Conservation (phyloP, 352 stramenopile species). For the Globisporangium okanoganense region DNA sequence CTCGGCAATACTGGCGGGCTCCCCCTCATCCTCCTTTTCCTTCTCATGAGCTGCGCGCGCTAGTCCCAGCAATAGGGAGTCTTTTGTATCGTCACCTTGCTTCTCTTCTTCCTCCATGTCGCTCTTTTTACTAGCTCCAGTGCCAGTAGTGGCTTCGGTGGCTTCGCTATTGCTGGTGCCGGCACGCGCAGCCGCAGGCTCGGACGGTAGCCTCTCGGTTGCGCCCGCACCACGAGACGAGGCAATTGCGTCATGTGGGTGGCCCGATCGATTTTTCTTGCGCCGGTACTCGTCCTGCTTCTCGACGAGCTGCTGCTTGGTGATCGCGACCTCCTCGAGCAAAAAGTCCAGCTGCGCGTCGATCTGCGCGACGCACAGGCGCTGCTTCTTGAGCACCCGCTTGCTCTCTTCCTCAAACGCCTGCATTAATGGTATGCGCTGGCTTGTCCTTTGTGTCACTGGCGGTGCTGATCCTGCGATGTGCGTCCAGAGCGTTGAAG, state of each 20-base stretch:
- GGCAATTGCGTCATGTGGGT: neutral
- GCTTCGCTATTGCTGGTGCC: constrained; percentile 4
- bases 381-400: constrained; percentile 72
- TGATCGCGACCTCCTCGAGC: constrained; percentile 51
- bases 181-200: constrained; percentile 1
- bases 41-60: constrained; percentile 1
- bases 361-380: constrained; percentile 52
- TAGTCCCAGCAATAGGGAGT: constrained; percentile 5
- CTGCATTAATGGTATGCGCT: constrained; percentile 32
- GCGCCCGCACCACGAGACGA: neutral
- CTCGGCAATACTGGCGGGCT: neutral
- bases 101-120: constrained; percentile 5
- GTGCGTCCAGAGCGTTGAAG: constrained; percentile 5
- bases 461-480: no score
- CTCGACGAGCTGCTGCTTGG: constrained; percentile 53
- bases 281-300: constrained; percentile 56
- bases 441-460: neutral
- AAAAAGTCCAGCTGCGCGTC: constrained; percentile 60
- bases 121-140: neutral
- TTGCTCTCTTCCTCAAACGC: constrained; percentile 52
- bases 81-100: neutral
- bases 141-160: neutral
- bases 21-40: constrained; percentile 12
- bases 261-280: constrained; percentile 39
- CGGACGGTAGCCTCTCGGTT: neutral